Evolutionary conservation across 805 yeast species (phyloP), one percentile per base, ranked within the genome.

Genomic region (Pichia membranifaciens): DNA sequence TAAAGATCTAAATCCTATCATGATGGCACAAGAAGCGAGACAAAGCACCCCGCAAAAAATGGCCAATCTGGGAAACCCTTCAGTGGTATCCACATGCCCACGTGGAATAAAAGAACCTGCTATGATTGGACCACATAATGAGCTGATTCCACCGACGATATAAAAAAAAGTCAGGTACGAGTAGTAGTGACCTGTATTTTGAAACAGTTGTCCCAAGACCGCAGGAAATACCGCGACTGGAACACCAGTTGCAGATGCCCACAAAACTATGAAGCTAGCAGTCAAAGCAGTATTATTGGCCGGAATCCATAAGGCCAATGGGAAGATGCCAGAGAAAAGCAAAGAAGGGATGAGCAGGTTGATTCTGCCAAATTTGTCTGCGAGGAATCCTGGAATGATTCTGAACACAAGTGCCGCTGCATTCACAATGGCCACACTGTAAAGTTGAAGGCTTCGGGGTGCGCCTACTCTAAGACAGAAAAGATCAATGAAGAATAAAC

Each of bases 401-500:
- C 85, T 65, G 1, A 79, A 80, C 25, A 75, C 36, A n/a, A 70
- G 59, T 2, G 74, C 72, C 3, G 82, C 81, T 2, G 75, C 71
- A 43, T 52, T 55, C 20, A 56, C 43, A 13, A 56, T 54, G 10
- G 57, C 51, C 72, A 76, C 38, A 74, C 64, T 78, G 73, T 75
- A 38, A 76, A 75, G 3, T 75, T 60, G 9, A 71, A 78, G 18
- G 72, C 64, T 2, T 76, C 67, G 65, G 12, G 80, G 69, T 53
- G 72, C 76, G 39, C 75, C 74, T 2, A 79, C 73, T 55, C 81
- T 60, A 13, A 74, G 66, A 58, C 80, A 79, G 44, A 78, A 65
- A 28, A 78, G 64, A 37, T 78, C 74, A 31, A 76, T 79, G 54
- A 78, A 80, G 3, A 82, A 84, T 48, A 79, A 65, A 60, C 78